A percentile compares a stretch with the other conserved stretches of the same genome.
Evolutionary conservation across 805 yeast species (phyloP).

Genomic region (Limtongia smithiae): DNA sequence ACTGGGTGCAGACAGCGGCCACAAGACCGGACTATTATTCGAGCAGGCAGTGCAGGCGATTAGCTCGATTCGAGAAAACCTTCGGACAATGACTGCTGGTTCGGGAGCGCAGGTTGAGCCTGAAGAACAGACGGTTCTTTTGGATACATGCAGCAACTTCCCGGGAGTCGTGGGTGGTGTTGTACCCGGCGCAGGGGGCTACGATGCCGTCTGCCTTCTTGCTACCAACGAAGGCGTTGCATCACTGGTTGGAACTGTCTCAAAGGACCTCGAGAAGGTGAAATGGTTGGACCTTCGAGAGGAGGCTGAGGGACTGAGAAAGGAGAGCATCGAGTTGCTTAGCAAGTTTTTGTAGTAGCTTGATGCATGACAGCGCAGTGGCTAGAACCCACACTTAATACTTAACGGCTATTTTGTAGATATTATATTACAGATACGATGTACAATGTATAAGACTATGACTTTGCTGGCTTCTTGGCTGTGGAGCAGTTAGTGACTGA

Average conservation of each 20-base stretch:
- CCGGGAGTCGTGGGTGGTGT: constrained; percentile 91
- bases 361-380: too few relatives aligned
- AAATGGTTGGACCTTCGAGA: constrained; percentile 46
- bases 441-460: constrained; percentile 1
- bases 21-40: constrained; percentile 3
- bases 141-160: constrained; percentile 55
- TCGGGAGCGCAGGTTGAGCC: constrained; percentile 93
- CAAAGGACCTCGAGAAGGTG: constrained; percentile 36
- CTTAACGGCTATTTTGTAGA: neutral
- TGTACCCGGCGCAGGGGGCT: constrained; percentile 98
- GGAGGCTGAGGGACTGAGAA: constrained; percentile 40
- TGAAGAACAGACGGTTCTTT: constrained; percentile 59
- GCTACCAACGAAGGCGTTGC: constrained; percentile 40
- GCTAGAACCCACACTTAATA: neutral
- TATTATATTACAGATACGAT: neutral
- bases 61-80: constrained; percentile 49
- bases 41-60: constrained; percentile 14
- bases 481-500: neutral
- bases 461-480: constrained; percentile 20
- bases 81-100: constrained; percentile 57
- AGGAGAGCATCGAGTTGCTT: constrained; percentile 15
- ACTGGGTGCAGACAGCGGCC: constrained; percentile 1
- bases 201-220: constrained; percentile 81
- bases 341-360: constrained; percentile 10
- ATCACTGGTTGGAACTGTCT: neutral